Evolutionary conservation across 148 eudicot genomes (phyloP).

Genomic region (Rhododendron ovatum): DNA sequence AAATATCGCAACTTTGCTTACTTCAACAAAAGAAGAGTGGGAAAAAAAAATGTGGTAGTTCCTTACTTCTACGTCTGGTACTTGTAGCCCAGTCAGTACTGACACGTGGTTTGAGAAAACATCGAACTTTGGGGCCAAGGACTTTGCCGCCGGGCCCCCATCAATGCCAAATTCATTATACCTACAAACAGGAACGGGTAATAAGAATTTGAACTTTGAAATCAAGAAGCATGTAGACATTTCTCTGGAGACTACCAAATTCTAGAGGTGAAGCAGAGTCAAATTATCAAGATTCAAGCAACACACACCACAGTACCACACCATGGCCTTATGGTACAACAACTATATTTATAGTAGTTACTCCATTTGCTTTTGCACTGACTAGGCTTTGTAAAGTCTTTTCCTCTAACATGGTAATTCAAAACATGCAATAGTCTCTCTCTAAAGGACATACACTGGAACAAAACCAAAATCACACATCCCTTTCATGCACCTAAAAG

Average conservation of each 20-base stretch:
- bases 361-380: conserved; percentile 3
- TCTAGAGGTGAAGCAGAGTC: neutral
- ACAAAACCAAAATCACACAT: neutral
- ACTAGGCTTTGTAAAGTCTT: neutral
- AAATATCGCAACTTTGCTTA: too few species aligned
- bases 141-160: conserved; percentile 78
- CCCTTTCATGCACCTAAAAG: neutral
- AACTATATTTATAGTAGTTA: neutral
- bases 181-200: conserved; percentile 31
- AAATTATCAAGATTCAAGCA: neutral
- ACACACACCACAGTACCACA: neutral
- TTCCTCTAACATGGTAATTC: neutral
- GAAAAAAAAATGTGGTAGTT: neutral
- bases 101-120: conserved; percentile 46
- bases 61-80: conserved; percentile 62
- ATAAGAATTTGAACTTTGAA: neutral
- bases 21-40: neutral
- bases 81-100: conserved; percentile 49
- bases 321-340: neutral
- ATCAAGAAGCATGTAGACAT: neutral
- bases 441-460: neutral
- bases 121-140: conserved; percentile 56
- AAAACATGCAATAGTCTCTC: conserved; percentile 1
- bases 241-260: neutral
- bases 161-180: conserved; percentile 67